These are phyloP conservation scores for Penicillium paxilli DNA, from an alignment of 495 filamentous ascomycete species.

Conservation along the genomic window DNA sequence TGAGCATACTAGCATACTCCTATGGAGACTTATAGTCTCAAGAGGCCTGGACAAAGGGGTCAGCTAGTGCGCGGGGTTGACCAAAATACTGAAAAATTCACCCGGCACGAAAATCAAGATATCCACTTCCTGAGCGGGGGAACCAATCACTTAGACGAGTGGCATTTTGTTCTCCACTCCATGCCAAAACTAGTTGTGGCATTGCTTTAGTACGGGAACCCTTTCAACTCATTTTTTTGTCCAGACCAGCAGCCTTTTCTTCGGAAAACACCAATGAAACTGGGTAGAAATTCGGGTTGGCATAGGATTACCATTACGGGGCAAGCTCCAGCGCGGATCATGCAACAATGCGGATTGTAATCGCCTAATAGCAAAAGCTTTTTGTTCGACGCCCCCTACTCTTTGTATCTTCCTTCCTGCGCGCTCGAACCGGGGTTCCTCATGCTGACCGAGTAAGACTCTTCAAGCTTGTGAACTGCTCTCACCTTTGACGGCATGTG, in stretches of 20 bases:
- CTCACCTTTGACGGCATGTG: neutral
- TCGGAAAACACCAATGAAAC: neutral
- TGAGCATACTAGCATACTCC: too few species aligned
- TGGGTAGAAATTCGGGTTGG: neutral
- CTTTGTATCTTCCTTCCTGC: neutral
- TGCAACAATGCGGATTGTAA: neutral
- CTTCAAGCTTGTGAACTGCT: neutral
- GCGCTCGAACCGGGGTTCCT: neutral
- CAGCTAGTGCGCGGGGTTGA: neutral
- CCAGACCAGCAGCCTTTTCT: neutral
- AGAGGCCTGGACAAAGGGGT: too few species aligned
- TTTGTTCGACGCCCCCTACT: neutral
- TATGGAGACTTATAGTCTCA: too few species aligned
- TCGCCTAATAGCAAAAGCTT: neutral
- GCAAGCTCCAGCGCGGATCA: neutral
- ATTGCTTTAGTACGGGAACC: neutral
- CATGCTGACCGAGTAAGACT: neutral
- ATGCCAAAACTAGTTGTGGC: neutral
- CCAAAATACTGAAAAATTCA: neutral
- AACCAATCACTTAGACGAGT: neutral
- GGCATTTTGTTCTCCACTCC: neutral
- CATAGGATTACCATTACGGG: neutral
- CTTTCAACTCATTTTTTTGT: neutral
- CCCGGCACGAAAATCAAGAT: neutral
- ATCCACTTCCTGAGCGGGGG: neutral